Base-by-base conservation (phyloP, 2,329 filamentous ascomycete species). In the Colletotrichum aenigma region DNA sequence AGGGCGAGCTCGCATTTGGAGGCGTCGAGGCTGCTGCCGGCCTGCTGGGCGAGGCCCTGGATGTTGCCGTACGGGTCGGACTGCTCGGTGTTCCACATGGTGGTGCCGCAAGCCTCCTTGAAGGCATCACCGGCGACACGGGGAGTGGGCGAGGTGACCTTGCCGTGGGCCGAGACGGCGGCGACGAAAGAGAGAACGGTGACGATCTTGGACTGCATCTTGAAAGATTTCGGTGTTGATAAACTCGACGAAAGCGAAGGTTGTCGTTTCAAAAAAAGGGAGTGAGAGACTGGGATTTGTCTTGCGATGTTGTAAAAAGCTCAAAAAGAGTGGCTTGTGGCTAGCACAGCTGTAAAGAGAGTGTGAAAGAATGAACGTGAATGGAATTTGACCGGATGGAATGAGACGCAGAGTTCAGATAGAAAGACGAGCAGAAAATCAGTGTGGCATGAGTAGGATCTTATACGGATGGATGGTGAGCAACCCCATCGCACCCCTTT, bases 1-100 rank as follows among this genome's bases (percentile, higher is more conserved):
- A 87, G 83, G 78, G 79, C 84, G 64, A 87, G 82, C 79, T 86
- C 79, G 80, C 81, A 84, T 34, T 77, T 69, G 67, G 77, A 66
- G 70, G 79, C 61, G 67, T 81, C 76, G 52, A 81, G 77, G 79
- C 71, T 48, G 65, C 52, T 43, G 38, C 78, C 79, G 38, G 80
- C 80, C 52, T 83, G 80, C 78, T 85, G 83, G 72, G 79, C 73
- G 79, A 85, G 83, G 66, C 80, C 80, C 81, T 85, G 81, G 74
- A 84, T 81, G 80, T 85, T 87, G 80, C 84, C 83, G 66, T 60
- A 76, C 38, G 74, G 71, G 78, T 85, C 83, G 56, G 83, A 69
- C 18, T 78, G 71, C 71, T 78, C 75, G 36, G 74, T 79, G 78
- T 78, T 79, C 74, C 74, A 77, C 24, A 79, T 71, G 70, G 77